Conservation (phyloP, 176 grass and related monocot genomes). For the Oryza rufipogon region DNA sequence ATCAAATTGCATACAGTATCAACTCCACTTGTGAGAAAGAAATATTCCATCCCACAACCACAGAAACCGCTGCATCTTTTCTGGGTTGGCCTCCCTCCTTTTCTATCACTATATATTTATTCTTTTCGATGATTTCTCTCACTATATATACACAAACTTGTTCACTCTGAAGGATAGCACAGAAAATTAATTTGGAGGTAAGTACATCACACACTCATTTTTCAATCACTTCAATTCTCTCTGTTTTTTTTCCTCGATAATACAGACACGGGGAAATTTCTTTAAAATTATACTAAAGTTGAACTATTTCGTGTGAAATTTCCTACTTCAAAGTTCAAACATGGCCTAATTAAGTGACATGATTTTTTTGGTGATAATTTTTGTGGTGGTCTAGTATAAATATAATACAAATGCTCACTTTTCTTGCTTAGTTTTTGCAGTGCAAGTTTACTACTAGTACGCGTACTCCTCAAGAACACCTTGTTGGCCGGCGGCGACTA, state of each 20-base stretch:
- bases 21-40: conserved; percentile 21
- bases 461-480: neutral
- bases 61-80: conserved; percentile 28
- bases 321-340: neutral
- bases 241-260: neutral
- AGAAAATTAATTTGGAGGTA: conserved; percentile 2
- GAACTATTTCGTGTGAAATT: neutral
- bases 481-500: neutral
- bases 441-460: neutral
- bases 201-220: conserved; percentile 8
- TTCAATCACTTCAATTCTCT: neutral
- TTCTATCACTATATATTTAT: conserved; percentile 41
- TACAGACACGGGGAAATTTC: neutral
- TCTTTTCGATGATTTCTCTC: neutral
- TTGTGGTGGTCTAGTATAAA: too few species aligned
- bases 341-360: neutral
- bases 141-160: neutral
- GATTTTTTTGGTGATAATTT: neutral
- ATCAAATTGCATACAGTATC: conserved; percentile 27
- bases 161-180: conserved; percentile 19
- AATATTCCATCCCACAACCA: conserved; percentile 17
- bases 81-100: conserved; percentile 23
- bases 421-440: neutral
- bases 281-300: neutral
- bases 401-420: neutral